phyloP scores from a whole-genome alignment of 106 monocot genomes.

The Vanilla planifolia region DNA sequence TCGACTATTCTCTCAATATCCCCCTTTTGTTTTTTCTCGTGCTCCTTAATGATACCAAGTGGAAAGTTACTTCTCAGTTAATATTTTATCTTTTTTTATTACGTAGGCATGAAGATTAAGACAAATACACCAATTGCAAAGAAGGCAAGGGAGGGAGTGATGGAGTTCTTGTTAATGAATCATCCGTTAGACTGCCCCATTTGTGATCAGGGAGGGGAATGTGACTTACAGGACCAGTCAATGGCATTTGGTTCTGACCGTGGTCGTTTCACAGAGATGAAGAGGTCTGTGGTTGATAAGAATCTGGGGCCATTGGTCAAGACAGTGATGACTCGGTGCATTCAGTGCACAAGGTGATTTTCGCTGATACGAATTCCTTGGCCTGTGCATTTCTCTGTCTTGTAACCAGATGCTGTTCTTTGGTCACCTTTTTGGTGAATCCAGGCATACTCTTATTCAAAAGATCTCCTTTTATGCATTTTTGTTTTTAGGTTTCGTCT shows the following conservation, averaged over 20 bases:
- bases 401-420: not conserved
- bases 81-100: conserved; percentile 1
- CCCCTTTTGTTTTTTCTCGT: not conserved
- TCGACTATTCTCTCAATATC: not conserved
- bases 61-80: not conserved
- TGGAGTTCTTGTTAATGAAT: conserved; percentile 99
- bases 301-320: conserved; percentile 95
- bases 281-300: conserved; percentile 97
- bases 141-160: conserved; percentile 98
- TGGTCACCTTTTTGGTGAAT: not conserved
- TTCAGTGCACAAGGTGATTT: conserved; percentile 91
- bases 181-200: conserved; percentile 99
- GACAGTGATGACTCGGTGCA: conserved; percentile 99
- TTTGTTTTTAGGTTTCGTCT: not conserved
- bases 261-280: conserved; percentile 96
- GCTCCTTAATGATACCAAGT: not conserved
- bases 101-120: conserved; percentile 98
- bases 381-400: not conserved
- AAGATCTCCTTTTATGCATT: not conserved
- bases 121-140: conserved; percentile 93
- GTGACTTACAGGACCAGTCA: conserved; percentile 97
- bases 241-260: conserved; percentile 99
- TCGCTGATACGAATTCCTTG: no score
- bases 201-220: conserved; percentile 99
- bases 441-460: not conserved